Percentiles rank a stretch among this genome's conserved stretches.
phyloP scores from a whole-genome alignment of 1,284 basidiomycete genomes.

The Irpex sp. region DNA sequence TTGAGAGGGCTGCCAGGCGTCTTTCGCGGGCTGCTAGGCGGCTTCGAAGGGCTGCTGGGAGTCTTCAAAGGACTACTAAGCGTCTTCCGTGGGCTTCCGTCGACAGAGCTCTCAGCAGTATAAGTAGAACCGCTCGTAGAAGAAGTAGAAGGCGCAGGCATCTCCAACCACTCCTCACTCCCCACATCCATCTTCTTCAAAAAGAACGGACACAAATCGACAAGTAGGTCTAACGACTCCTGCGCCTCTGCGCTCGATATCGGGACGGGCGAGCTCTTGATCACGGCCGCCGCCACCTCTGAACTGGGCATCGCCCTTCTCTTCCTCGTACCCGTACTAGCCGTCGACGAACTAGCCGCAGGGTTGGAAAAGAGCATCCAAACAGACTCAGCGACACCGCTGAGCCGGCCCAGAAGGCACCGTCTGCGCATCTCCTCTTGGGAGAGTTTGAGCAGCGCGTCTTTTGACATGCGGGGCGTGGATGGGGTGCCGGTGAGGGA shows the following conservation, averaged over 20 bases:
- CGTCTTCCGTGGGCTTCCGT: slow-evolving; percentile 15
- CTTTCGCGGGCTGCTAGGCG: neutral
- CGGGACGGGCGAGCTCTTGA: slow-evolving; percentile 77
- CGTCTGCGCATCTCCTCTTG: slow-evolving; percentile 74
- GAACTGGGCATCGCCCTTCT: slow-evolving; percentile 60
- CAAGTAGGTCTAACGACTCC: slow-evolving; percentile 65
- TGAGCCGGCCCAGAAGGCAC: slow-evolving; percentile 71
- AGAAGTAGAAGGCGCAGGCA: slow-evolving; percentile 54
- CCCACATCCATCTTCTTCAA: slow-evolving; percentile 56
- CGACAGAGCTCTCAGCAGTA: slow-evolving; percentile 19
- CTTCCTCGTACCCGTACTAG: slow-evolving; percentile 54
- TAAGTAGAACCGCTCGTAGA: too few species aligned
- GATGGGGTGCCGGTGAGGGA: slow-evolving; percentile 13
- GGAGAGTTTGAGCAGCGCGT: slow-evolving; percentile 64
- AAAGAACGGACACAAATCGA: slow-evolving; percentile 74
- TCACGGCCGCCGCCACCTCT: slow-evolving; percentile 61
- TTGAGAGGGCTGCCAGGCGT: slow-evolving; percentile 5
- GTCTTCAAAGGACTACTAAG: slow-evolving; percentile 21
- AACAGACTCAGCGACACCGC: slow-evolving; percentile 76
- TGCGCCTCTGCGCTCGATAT: slow-evolving; percentile 71
- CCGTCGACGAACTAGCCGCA: slow-evolving; percentile 38
- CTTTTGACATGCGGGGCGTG: slow-evolving; percentile 44
- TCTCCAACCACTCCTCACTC: slow-evolving; percentile 78
- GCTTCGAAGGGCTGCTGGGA: too few species aligned
- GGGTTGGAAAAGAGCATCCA: slow-evolving; percentile 79